Conservation (phyloP, 495 filamentous ascomycete species). For the Delitschia confertaspora region DNA sequence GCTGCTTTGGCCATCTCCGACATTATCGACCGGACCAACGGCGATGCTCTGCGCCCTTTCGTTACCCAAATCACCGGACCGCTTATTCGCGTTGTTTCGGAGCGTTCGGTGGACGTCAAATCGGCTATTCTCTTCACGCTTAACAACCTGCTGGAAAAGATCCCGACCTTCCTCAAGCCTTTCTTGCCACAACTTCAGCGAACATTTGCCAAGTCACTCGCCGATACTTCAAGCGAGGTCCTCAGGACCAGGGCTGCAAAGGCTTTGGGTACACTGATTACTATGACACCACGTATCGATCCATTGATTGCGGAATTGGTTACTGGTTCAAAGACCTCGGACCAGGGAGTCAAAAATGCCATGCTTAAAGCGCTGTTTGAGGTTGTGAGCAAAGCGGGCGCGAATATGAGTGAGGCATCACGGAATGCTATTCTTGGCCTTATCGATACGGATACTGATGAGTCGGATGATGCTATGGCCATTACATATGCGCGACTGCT, state of each 20-base stretch:
- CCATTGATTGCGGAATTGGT: conserved; percentile 86
- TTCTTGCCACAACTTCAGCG: conserved; percentile 95
- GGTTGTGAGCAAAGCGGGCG: conserved; percentile 86
- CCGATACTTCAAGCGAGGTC: conserved; percentile 84
- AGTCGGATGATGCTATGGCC: conserved; percentile 60
- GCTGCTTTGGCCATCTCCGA: conserved; percentile 90
- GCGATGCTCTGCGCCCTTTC: conserved; percentile 78
- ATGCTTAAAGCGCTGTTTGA: conserved; percentile 98
- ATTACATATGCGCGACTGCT: conserved; percentile 85
- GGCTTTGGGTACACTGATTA: conserved; percentile 90
- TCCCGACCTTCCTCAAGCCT: conserved; percentile 87
- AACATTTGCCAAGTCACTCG: conserved; percentile 91
- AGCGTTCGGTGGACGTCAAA: conserved; percentile 90
- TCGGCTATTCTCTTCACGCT: conserved; percentile 88
- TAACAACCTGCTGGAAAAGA: conserved; percentile 94
- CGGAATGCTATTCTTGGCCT: conserved; percentile 69
- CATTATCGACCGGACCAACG: conserved; percentile 80
- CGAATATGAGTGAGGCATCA: conserved; percentile 87
- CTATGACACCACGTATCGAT: conserved; percentile 89
- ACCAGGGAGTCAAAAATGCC: conserved; percentile 81
- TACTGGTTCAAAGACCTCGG: conserved; percentile 81
- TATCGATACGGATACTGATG: conserved; percentile 75
- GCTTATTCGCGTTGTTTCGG: conserved; percentile 92
- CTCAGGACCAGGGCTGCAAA: conserved; percentile 86
- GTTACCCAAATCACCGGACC: conserved; percentile 97